Percentiles rank a stretch among this genome's conserved stretches.
These are phyloP conservation scores for Pythium rhizo-oryzae DNA, from an alignment of 352 stramenopile species.

Conservation along the genomic window DNA sequence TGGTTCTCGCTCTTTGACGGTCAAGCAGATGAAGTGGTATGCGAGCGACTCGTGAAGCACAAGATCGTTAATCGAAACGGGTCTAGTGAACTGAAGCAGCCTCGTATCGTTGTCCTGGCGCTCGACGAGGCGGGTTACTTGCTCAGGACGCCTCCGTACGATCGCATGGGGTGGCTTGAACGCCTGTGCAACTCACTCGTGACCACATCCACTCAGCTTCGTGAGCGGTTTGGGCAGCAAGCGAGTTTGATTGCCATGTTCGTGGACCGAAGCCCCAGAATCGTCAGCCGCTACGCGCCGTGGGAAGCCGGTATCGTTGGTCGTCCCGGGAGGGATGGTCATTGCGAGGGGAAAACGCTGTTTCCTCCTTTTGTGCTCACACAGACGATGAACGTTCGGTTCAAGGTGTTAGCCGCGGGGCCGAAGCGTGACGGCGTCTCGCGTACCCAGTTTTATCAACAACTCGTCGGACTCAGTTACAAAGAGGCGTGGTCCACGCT, in stretches of 20 bases:
- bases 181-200: neutral
- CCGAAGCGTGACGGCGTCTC: no score
- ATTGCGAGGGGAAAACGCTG: conserved; percentile 18
- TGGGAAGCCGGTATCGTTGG: no score
- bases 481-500: neutral
- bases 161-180: neutral
- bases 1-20: no score
- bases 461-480: neutral
- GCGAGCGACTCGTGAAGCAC: no score
- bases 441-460: neutral
- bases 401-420: neutral
- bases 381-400: conserved; percentile 30
- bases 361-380: no score
- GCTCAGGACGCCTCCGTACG: neutral
- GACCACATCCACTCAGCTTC: neutral
- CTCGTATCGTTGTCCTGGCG: conserved; percentile 1
- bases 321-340: no score
- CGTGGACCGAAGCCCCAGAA: conserved; percentile 22
- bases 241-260: conserved; percentile 40
- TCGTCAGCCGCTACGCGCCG: no score
- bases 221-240: neutral
- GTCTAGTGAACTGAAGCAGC: no score
- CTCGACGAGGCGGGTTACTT: conserved; percentile 5
- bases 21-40: no score
- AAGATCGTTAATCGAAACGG: no score